Evolutionary conservation across 257 asterid species (phyloP), one percentile per base, ranked within the genome.

Genomic region (Solanum pinnatisectum): DNA sequence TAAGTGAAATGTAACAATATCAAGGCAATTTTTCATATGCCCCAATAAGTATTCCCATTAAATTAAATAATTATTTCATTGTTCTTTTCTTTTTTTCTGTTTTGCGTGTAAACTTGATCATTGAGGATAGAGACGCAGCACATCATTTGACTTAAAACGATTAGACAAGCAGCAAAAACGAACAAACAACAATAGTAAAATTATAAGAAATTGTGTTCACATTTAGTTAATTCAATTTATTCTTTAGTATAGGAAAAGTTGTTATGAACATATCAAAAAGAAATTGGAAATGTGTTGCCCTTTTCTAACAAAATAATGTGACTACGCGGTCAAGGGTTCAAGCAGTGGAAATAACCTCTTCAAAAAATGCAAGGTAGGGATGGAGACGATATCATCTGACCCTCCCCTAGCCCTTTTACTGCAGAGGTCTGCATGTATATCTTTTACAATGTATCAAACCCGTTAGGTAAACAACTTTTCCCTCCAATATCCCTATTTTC

Each of bases 1-100:
- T 44, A 79, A 44, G 67, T 79, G 37, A 79, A 52, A 83, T 90
- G 74, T 71, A 20, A 30, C 71, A 86, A 91, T 88, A 89, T 90
- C 85, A 77, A 79, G 83, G 87, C 18, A 74, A 40, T 52, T 79
- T 25, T 27, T 40, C 37, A 16, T 25, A 79, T 40, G 30, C 25
- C 39, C 76, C 16, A 25, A 25, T 15, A 83, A 36, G 44, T 68
- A 85, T 86, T 88, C 88, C 83, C 39, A 71, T 60, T 44, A 68
- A 3, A 83, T 44, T 71, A 25, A 52, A 20, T 46, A 36, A 88
- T 56, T 65, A 76, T 73, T 56, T 59, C 32, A 8, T 63, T 22
- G 88, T 86, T 71, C 68, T 13, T 86, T 20, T 60, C 60, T 72
- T 74, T 15, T 79, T 27, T 23, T 10, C 39, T 4, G 67, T 44